Evolutionary conservation across 1,284 basidiomycete genomes (phyloP).

Genomic region (Ceratobasidium papillatum): DNA sequence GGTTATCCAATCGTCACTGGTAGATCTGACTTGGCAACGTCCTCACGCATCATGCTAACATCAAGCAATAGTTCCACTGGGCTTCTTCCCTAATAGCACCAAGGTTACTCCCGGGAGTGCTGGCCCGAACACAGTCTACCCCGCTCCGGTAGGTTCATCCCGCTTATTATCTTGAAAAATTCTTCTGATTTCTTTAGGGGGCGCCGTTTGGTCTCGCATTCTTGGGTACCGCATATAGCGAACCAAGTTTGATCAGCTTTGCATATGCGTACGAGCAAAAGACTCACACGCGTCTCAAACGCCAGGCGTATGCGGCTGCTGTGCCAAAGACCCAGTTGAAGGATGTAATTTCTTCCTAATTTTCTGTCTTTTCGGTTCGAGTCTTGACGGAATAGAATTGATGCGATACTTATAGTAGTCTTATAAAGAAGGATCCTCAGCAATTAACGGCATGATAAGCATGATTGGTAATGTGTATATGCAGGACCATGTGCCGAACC

Average conservation of each 20-base stretch:
- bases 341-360: conserved; percentile 54
- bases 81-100: conserved; percentile 64
- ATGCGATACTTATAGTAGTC: neutral
- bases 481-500: neutral
- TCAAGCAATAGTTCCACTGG: conserved; percentile 61
- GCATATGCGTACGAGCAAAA: conserved; percentile 73
- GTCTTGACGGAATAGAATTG: neutral
- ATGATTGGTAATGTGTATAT: neutral
- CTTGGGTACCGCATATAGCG: conserved; percentile 69
- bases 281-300: conserved; percentile 62
- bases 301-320: conserved; percentile 63
- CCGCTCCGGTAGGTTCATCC: conserved; percentile 55
- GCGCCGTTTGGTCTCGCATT: conserved; percentile 72
- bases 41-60: neutral
- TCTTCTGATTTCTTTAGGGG: conserved; percentile 48
- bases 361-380: neutral
- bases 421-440: too few species aligned
- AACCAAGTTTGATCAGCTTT: conserved; percentile 65
- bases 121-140: conserved; percentile 56
- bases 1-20: conserved; percentile 59
- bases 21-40: conserved; percentile 42
- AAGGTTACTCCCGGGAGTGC: conserved; percentile 48
- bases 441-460: too few species aligned
- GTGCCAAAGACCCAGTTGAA: conserved; percentile 68
- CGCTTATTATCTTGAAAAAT: neutral